Evolutionary conservation across 2,329 filamentous ascomycete genomes (phyloP), one percentile per base, ranked within the genome.

Genomic region (Chaetothyriales sp.): DNA sequence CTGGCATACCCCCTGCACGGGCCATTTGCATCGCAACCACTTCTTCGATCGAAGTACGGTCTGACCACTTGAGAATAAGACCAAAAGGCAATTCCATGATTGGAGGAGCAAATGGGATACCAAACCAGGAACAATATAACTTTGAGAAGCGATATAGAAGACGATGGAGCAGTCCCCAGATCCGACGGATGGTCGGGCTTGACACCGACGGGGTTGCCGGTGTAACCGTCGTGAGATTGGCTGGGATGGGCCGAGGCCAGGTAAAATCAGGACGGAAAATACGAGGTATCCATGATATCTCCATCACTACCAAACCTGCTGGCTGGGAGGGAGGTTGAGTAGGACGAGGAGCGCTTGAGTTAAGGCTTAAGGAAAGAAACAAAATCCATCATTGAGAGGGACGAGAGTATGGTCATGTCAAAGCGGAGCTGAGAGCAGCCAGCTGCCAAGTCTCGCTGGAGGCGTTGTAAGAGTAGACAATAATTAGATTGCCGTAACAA

Each of bases 1-100:
- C 62, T 33, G 66, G 66, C 18, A 70, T 64, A 18, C 66, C 65
- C 28, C 66, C 68, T 29, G 62, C 55, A 43, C 53, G 43, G 15
- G 62, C 64, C 53, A 69, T 64, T 59, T 68, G 51, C 60, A 67
- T 70, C 15, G 65, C 53, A 28, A 63, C 51, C 10, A 57, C 66
- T 56, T 70, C 68, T 55, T 69, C 65, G 6, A 68, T 40, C 10
- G 62, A 63, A 13, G 63, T 66, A 40, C 66, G 60, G 45, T 67
- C 64, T 10, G 63, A 66, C 64, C 65, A 69, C 61, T 70, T 69
- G 50, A 69, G 52, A 13, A 70, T 53, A 4, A 70, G 61, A 2
- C 66, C 69, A 55, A 70, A 69, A 47, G 63, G 66, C 51, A 69
- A 63, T 33, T 65, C 58, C 18, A 62, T 60, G 48, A 68, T 66